Evolutionary conservation across 2,329 filamentous ascomycete species (phyloP).

Genomic region (Macrophomina phaseolina): DNA sequence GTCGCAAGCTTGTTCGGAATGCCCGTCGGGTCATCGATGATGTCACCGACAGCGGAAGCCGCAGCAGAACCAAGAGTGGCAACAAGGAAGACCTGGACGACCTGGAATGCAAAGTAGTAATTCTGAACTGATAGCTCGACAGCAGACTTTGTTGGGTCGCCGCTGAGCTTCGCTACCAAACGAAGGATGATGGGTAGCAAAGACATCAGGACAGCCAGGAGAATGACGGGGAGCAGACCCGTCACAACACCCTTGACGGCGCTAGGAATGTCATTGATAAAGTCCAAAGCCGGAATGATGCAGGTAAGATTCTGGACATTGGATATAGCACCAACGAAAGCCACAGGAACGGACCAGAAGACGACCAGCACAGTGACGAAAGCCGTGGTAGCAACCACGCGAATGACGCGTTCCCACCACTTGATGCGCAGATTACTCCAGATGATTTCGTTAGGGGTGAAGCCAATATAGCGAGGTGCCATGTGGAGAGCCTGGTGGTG

Average conservation of each 20-base stretch:
- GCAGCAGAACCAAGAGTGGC: slow-evolving; percentile 83
- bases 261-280: slow-evolving; percentile 73
- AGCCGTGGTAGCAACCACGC: slow-evolving; percentile 70
- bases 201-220: slow-evolving; percentile 83
- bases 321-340: slow-evolving; percentile 81
- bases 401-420: slow-evolving; percentile 84
- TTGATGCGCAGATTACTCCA: slow-evolving; percentile 85
- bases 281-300: slow-evolving; percentile 71
- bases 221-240: slow-evolving; percentile 79
- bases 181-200: slow-evolving; percentile 73
- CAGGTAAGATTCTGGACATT: slow-evolving; percentile 75
- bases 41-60: slow-evolving; percentile 62
- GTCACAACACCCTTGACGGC: slow-evolving; percentile 82
- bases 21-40: slow-evolving; percentile 66
- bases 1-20: slow-evolving; percentile 70
- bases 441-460: slow-evolving; percentile 81
- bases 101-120: slow-evolving; percentile 87
- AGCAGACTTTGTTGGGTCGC: slow-evolving; percentile 77
- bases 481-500: slow-evolving; percentile 89
- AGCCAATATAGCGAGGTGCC: slow-evolving; percentile 81
- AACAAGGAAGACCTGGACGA: slow-evolving; percentile 90
- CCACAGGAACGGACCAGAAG: slow-evolving; percentile 83
- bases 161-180: slow-evolving; percentile 76
- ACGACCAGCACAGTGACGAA: slow-evolving; percentile 80
- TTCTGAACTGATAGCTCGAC: slow-evolving; percentile 91